Evolutionary conservation across 257 asterid species (phyloP).

Genomic region (Solanum rostratum): DNA sequence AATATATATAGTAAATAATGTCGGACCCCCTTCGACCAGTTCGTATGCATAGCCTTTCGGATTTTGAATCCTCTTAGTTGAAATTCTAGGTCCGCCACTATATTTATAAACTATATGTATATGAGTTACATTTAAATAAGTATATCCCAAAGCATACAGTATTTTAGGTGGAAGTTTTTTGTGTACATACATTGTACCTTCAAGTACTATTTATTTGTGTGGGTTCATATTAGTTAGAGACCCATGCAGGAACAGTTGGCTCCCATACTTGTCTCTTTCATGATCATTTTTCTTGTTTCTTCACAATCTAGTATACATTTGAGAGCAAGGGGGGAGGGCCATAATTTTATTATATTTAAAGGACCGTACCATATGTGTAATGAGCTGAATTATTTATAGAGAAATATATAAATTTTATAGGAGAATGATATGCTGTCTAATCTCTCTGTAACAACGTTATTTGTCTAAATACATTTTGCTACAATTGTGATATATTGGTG

Average conservation of each 20-base stretch:
- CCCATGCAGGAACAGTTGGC: constrained; percentile 2
- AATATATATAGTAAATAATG: too few species aligned
- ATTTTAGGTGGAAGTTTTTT: neutral
- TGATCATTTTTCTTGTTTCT: neutral
- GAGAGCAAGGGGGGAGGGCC: neutral
- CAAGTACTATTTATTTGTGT: constrained; percentile 39
- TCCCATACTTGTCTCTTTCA: neutral
- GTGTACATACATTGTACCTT: constrained; percentile 67
- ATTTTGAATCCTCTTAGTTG: too few species aligned
- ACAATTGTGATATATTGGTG: too few species aligned
- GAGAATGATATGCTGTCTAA: neutral
- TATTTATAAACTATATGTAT: too few species aligned
- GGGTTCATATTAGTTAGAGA: neutral
- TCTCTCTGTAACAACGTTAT: too few species aligned
- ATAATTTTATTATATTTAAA: neutral
- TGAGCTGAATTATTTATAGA: neutral
- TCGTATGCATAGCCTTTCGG: too few species aligned
- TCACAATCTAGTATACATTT: neutral
- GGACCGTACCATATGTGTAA: neutral
- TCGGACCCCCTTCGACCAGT: too few species aligned
- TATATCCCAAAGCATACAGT: neutral
- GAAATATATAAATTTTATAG: neutral
- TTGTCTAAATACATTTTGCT: too few species aligned
- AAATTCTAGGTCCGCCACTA: too few species aligned
- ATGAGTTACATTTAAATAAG: neutral